Percentiles rank a stretch among this genome's conserved stretches.
Evolutionary conservation across 345 rosid species (phyloP).

Genomic region (Durio zibethinus): DNA sequence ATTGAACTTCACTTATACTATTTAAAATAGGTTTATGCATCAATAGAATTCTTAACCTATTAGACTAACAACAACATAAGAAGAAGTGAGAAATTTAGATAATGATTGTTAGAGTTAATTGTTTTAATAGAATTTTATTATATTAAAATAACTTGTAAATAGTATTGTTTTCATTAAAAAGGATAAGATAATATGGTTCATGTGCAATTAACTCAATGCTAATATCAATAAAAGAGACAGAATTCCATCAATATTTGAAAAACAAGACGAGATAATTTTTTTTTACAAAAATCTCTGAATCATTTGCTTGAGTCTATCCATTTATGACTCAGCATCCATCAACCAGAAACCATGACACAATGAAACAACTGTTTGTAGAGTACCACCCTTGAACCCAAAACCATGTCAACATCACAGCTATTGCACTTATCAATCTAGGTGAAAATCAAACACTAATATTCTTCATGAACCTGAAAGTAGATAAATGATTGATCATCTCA

Average conservation of each 20-base stretch:
- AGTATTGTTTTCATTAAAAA: background rate
- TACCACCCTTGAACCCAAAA: background rate
- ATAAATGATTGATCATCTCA: background rate
- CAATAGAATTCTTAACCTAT: background rate
- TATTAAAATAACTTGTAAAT: background rate
- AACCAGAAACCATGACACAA: background rate
- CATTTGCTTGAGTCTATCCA: background rate
- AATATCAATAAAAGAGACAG: background rate
- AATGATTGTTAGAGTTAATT: background rate
- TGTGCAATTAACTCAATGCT: background rate
- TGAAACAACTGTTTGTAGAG: background rate
- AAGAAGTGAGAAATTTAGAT: background rate
- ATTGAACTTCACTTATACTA: background rate
- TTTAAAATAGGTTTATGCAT: background rate
- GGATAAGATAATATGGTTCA: background rate
- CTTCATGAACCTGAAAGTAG: background rate
- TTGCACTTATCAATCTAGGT: background rate
- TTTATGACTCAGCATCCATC: background rate
- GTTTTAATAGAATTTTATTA: background rate
- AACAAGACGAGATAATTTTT: background rate
- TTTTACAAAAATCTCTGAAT: background rate
- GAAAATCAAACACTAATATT: background rate
- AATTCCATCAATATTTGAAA: background rate
- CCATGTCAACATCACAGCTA: background rate
- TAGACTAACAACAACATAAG: background rate